Percentiles rank a stretch among this genome's conserved stretches.
Conservation (phyloP, 2,329 filamentous ascomycete genomes). For the Colletotrichum cereale region DNA sequence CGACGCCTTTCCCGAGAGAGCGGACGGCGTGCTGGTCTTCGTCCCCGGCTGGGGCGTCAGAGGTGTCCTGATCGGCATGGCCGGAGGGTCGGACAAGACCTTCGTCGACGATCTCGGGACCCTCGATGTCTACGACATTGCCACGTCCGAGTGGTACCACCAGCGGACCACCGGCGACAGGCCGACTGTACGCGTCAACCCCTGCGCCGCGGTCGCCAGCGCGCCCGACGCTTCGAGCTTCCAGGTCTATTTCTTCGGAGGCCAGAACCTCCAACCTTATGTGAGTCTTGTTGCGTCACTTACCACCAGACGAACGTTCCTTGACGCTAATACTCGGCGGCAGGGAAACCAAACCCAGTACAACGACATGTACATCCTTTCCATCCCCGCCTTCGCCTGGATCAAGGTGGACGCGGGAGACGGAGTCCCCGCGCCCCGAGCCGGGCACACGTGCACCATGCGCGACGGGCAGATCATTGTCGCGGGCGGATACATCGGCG, state of each 20-base stretch:
- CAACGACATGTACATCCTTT: conserved; percentile 81
- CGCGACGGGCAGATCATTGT: conserved; percentile 79
- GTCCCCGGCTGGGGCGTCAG: conserved; percentile 79
- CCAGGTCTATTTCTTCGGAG: conserved; percentile 83
- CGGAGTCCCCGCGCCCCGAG: conserved; percentile 68
- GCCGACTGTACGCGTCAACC: conserved; percentile 77
- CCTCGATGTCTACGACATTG: conserved; percentile 83
- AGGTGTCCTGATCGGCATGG: conserved; percentile 79
- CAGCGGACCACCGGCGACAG: conserved; percentile 75
- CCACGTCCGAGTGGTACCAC: conserved; percentile 78
- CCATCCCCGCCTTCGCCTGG: conserved; percentile 80
- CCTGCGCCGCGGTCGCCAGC: conserved; percentile 76
- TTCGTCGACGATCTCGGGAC: conserved; percentile 68
- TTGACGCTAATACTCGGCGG: conserved; percentile 8
- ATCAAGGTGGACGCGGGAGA: conserved; percentile 69
- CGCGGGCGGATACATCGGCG: conserved; percentile 76
- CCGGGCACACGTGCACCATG: conserved; percentile 77
- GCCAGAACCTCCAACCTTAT: conserved; percentile 77
- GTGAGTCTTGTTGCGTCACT: conserved; percentile 49
- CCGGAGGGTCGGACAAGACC: conserved; percentile 76
- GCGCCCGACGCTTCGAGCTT: conserved; percentile 80
- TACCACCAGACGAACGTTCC: background rate
- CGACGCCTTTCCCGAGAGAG: conserved; percentile 75
- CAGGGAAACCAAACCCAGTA: conserved; percentile 67
- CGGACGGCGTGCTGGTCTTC: conserved; percentile 79